phyloP scores from a whole-genome alignment of 495 filamentous ascomycete genomes.

The Bryoglossum gracile region DNA sequence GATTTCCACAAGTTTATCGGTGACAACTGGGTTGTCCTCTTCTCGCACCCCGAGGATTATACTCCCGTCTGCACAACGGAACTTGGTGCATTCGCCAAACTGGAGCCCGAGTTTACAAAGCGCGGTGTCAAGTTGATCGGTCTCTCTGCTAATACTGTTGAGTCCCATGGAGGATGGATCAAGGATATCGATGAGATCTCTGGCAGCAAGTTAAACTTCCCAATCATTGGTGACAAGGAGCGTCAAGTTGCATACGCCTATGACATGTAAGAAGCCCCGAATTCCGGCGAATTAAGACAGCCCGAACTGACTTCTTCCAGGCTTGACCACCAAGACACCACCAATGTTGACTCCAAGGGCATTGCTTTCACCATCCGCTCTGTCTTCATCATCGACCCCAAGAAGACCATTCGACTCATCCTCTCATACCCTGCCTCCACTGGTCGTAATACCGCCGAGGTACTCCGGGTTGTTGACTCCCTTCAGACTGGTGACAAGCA shows the following conservation, averaged over 20 bases:
- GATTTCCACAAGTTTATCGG: constrained; percentile 97
- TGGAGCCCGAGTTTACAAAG: constrained; percentile 93
- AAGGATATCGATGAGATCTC: constrained; percentile 94
- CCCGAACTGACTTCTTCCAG: constrained; percentile 31
- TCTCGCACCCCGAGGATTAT: constrained; percentile 94
- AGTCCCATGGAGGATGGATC: constrained; percentile 69
- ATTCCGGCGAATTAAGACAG: not conserved
- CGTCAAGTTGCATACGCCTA: constrained; percentile 85
- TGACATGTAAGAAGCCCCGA: constrained; percentile 67
- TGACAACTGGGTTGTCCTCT: constrained; percentile 89
- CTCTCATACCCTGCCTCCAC: constrained; percentile 96
- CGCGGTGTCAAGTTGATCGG: constrained; percentile 94
- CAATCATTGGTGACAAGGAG: constrained; percentile 96
- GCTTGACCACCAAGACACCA: constrained; percentile 69
- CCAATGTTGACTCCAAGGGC: constrained; percentile 91
- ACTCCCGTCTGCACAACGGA: constrained; percentile 98
- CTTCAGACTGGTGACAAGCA: constrained; percentile 97
- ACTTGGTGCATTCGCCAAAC: constrained; percentile 93
- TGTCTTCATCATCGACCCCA: constrained; percentile 98
- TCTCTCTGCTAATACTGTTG: constrained; percentile 74
- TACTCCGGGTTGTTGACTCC: constrained; percentile 91
- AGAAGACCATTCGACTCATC: constrained; percentile 94
- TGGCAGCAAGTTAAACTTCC: constrained; percentile 75
- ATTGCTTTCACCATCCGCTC: constrained; percentile 98
- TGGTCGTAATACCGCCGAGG: constrained; percentile 92